Percentiles rank a stretch among this genome's conserved stretches.
These are phyloP conservation scores for Colletotrichum sp. DNA, from an alignment of 2,329 filamentous ascomycete genomes.

Conservation along the genomic window DNA sequence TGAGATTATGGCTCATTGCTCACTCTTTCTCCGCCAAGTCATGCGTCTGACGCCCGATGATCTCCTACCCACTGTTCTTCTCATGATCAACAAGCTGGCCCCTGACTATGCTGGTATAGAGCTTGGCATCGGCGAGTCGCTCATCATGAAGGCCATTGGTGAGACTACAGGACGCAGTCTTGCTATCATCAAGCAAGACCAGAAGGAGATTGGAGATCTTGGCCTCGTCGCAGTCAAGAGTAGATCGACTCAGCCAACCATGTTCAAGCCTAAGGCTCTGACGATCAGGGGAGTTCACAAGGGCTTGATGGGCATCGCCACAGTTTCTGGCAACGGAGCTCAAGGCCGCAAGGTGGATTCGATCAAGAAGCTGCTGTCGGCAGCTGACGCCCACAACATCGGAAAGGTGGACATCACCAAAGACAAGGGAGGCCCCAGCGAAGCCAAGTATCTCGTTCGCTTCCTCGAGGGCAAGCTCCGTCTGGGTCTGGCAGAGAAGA, in stretches of 20 bases:
- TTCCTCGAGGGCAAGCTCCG: conserved; percentile 95
- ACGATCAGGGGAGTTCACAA: conserved; percentile 88
- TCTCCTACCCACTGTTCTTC: conserved; percentile 83
- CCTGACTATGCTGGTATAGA: conserved; percentile 97
- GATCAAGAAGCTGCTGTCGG: conserved; percentile 96
- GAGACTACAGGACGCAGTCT: conserved; percentile 90
- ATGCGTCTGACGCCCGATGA: conserved; percentile 87
- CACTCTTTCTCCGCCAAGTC: conserved; percentile 92
- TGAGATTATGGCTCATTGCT: conserved; percentile 86
- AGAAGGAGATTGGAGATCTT: conserved; percentile 95
- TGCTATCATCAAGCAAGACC: conserved; percentile 90
- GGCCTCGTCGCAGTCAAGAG: conserved; percentile 96
- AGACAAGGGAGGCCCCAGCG: conserved; percentile 91
- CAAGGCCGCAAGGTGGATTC: conserved; percentile 90
- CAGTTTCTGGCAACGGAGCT: conserved; percentile 82
- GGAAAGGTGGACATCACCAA: conserved; percentile 89
- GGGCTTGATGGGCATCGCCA: conserved; percentile 87
- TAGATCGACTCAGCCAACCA: conserved; percentile 91
- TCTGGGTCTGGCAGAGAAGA: conserved; percentile 89
- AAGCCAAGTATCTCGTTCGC: conserved; percentile 91
- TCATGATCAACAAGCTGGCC: conserved; percentile 98
- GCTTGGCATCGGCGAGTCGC: conserved; percentile 95
- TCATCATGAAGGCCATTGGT: conserved; percentile 99
- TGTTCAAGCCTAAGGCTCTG: conserved; percentile 96
- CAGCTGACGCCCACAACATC: conserved; percentile 76